phyloP scores from a whole-genome alignment of 2,329 filamentous ascomycete species.

The Alternaria gansuensis region DNA sequence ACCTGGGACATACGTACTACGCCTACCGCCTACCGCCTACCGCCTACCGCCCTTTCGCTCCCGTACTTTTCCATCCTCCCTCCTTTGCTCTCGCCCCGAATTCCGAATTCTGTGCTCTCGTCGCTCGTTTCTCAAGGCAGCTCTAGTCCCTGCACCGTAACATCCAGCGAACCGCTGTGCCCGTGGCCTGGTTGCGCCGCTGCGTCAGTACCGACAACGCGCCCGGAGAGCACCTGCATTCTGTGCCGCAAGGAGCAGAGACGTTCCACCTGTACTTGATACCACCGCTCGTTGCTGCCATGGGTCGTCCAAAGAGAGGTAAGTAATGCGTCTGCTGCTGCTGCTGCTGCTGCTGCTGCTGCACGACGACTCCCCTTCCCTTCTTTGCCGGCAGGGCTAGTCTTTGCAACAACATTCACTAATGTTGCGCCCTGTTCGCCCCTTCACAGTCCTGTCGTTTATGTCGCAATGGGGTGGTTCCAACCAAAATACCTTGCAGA shows the following conservation, averaged over 20 bases:
- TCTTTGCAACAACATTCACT: slow-evolving; percentile 29
- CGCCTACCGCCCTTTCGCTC: slow-evolving; percentile 20
- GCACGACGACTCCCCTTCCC: slow-evolving; percentile 17
- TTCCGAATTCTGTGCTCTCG: slow-evolving; percentile 24
- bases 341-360: too few species aligned
- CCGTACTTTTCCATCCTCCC: slow-evolving; percentile 2
- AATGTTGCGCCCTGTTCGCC: slow-evolving; percentile 39
- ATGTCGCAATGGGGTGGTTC: slow-evolving; percentile 77
- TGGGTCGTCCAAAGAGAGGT: slow-evolving; percentile 52
- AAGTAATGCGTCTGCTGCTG: slow-evolving; percentile 28
- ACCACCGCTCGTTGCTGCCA: slow-evolving; percentile 35
- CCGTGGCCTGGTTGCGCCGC: slow-evolving; percentile 43
- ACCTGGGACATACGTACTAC: slow-evolving; percentile 26
- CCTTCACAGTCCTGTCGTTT: slow-evolving; percentile 78
- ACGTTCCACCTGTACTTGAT: slow-evolving; percentile 15
- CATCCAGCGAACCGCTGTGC: slow-evolving; percentile 36
- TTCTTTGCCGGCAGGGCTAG: slow-evolving; percentile 16
- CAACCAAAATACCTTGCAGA: slow-evolving; percentile 42
- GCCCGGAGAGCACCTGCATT: slow-evolving; percentile 27
- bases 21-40: slow-evolving; percentile 9
- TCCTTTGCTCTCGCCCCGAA: slow-evolving; percentile 11
- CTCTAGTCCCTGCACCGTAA: slow-evolving; percentile 13
- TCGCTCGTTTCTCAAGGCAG: slow-evolving; percentile 35
- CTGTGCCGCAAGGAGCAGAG: slow-evolving; percentile 21
- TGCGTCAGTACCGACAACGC: slow-evolving; percentile 32